phyloP scores from a whole-genome alignment of 495 filamentous ascomycete species.

The Lentithecium fluviatile region DNA sequence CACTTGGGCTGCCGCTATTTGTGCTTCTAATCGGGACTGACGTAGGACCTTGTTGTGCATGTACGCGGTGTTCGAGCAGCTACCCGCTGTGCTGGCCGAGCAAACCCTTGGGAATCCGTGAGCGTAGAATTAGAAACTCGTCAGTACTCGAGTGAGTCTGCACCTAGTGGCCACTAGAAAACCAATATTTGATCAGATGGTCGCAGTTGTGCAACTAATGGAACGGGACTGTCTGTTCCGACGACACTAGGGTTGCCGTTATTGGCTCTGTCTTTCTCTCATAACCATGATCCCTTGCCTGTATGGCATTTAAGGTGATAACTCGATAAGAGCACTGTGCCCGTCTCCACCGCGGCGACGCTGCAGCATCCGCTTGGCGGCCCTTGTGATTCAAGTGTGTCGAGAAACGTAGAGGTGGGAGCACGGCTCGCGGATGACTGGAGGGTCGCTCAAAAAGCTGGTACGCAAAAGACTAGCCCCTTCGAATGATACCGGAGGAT shows the following conservation, averaged over 20 bases:
- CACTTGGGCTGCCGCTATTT: slow-evolving; percentile 6
- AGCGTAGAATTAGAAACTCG: slow-evolving; percentile 5
- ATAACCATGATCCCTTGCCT: slow-evolving; percentile 11
- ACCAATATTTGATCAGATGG: slow-evolving; percentile 14
- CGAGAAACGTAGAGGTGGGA: neutral
- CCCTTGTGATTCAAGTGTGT: neutral
- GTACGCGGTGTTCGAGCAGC: slow-evolving; percentile 15
- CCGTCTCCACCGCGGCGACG: slow-evolving; percentile 7
- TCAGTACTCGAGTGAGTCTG: neutral
- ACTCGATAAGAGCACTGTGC: slow-evolving; percentile 4
- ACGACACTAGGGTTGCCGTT: slow-evolving; percentile 7
- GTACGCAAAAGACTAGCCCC: neutral
- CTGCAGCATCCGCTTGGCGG: slow-evolving; percentile 10
- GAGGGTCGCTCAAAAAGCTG: neutral
- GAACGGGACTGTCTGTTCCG: slow-evolving; percentile 9
- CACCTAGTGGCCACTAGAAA: neutral
- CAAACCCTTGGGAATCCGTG: slow-evolving; percentile 17
- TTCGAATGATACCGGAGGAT: neutral
- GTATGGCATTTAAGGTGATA: slow-evolving; percentile 3
- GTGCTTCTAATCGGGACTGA: slow-evolving; percentile 13
- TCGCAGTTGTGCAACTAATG: slow-evolving; percentile 17
- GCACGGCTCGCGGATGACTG: neutral
- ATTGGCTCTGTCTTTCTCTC: slow-evolving; percentile 4
- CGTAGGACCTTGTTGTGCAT: slow-evolving; percentile 11
- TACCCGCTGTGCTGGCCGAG: slow-evolving; percentile 8